Evolutionary conservation across 768 basidiomycete species (phyloP).

Genomic region (Saitozyma podzolica): DNA sequence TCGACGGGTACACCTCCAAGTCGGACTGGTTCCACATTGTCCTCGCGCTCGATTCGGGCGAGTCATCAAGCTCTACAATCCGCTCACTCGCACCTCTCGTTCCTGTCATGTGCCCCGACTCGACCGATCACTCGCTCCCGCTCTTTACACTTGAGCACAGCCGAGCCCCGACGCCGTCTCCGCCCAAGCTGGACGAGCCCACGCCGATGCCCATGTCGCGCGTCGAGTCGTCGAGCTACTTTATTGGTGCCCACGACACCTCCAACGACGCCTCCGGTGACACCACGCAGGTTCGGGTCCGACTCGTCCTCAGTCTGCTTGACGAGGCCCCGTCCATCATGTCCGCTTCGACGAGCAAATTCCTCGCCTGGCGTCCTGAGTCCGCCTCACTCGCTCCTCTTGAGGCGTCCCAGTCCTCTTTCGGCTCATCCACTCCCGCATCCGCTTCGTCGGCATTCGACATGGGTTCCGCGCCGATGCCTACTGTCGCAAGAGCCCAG

Average conservation of each 20-base stretch:
- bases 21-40: no score
- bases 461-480: slow-evolving; percentile 17
- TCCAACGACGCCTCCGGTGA: neutral
- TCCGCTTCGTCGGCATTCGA: slow-evolving; percentile 9
- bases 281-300: neutral
- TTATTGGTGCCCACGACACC: neutral
- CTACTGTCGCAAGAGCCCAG: slow-evolving; percentile 35
- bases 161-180: slow-evolving; percentile 8
- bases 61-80: no score
- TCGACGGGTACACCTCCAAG: no score
- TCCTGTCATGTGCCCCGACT: neutral
- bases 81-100: neutral
- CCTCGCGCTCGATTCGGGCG: no score
- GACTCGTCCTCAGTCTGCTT: slow-evolving; percentile 4
- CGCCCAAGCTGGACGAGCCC: slow-evolving; percentile 10
- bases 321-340: neutral
- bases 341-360: slow-evolving; percentile 5
- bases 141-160: neutral
- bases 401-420: slow-evolving; percentile 8
- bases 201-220: slow-evolving; percentile 11
- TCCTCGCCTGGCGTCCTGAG: slow-evolving; percentile 20
- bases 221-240: neutral
- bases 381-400: neutral
- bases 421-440: slow-evolving; percentile 13
- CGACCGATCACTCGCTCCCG: neutral